Base-by-base conservation (phyloP, 768 basidiomycete species). In the Lactarius indigo region DNA sequence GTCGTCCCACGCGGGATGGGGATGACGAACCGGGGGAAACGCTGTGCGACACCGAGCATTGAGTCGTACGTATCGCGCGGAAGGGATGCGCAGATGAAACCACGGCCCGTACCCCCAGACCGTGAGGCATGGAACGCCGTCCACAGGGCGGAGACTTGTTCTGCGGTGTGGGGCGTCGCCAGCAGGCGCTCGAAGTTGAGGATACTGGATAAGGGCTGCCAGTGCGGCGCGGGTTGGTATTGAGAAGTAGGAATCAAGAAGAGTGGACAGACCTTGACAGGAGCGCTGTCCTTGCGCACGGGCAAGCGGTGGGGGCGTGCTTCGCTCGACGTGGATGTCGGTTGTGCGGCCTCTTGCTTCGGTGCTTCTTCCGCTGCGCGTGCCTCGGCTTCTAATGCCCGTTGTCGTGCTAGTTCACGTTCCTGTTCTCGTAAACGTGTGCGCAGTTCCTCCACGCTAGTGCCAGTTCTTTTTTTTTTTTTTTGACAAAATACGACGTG, bases 61-160 rank as follows among this genome's bases (percentile, higher is more conserved):
- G 84, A 82, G 20, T 81, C 73, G 78, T 98, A 97, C 17, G 85
- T 82, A 8, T 84, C 81, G 60, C 89, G 69, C 1, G 96, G 89
- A 20, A 97, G 82, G 7, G 88, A 80, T 2, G 96, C 96, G 66
- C 90, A 96, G 33, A 98, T 83, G 74, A 85, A 94, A 12, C 92
- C 92, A 41, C 90, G 87, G 18, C 91, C 90, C 0, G 92, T 91
- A 1, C 92, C 87, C 12, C 85, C 82, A 1, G 92, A 89, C 35
- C 91, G 87, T 5, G 90, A 86, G 17, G 86, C 83, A 74, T 98
- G 96, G 73, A 96, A 98, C 0, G 91, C 84, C 3, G 86, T 91
- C 96, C 96, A 98, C 0, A 98, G 81, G 0, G 88, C 83, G 4
- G 88, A 84, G 71, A 99, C 83, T 73, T 92, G 90, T 12, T 84